phyloP scores from a whole-genome alignment of 352 stramenopile genomes.

The Thraustochytrium sp. region DNA sequence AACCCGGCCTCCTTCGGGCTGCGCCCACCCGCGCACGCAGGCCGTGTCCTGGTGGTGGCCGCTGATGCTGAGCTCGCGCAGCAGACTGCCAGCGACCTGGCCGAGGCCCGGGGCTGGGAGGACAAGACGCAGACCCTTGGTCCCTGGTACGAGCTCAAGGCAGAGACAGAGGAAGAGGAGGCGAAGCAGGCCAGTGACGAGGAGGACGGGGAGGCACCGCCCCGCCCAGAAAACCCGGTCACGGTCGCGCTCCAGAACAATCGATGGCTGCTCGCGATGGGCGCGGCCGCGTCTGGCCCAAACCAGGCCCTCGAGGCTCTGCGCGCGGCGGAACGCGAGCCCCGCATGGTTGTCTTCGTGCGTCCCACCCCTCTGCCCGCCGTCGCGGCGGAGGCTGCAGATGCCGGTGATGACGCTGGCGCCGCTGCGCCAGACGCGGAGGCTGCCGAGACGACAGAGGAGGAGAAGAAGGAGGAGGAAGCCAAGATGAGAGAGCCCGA shows the following conservation, averaged over 20 bases:
- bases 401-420: not conserved
- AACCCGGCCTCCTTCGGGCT: not conserved
- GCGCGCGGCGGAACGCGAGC: not conserved
- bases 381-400: not conserved
- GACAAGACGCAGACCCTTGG: not conserved
- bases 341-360: not conserved
- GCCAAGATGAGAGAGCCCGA: too few species aligned
- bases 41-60: not conserved
- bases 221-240: not conserved
- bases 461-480: too few species aligned
- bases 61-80: not conserved
- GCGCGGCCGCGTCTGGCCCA: not conserved
- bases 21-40: not conserved
- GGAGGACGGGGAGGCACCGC: not conserved
- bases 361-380: not conserved
- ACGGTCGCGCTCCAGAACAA: not conserved
- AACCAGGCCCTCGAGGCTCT: not conserved
- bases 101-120: not conserved
- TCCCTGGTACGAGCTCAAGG: not conserved
- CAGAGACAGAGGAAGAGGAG: not conserved
- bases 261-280: not conserved
- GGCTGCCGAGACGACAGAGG: too few species aligned
- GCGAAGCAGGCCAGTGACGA: not conserved
- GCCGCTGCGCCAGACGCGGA: not conserved
- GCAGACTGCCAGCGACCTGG: not conserved